Conservation (phyloP, 441 rosid species). For the Croton setiger region DNA sequence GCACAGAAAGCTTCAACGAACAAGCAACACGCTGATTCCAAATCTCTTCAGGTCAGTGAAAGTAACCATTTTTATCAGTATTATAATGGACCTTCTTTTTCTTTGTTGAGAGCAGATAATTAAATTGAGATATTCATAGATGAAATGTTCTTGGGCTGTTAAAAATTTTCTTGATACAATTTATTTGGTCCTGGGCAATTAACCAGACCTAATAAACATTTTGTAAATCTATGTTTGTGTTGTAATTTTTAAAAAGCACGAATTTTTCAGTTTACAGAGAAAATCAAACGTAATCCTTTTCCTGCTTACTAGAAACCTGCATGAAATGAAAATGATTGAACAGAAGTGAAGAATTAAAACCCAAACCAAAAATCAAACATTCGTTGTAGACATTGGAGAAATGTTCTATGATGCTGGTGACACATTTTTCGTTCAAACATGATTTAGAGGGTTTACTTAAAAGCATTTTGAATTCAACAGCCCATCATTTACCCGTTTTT, state of each 20-base stretch:
- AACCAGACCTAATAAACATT: conserved; percentile 3
- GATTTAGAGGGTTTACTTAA: too few relatives aligned
- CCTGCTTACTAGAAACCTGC: neutral
- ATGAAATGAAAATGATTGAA: neutral
- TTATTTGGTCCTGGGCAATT: conserved; percentile 6
- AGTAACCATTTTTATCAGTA: conserved; percentile 17
- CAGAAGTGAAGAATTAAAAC: neutral
- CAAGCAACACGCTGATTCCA: conserved; percentile 17
- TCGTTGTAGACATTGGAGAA: neutral
- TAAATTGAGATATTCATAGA: conserved; percentile 11
- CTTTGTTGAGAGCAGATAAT: conserved; percentile 23
- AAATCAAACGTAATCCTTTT: neutral
- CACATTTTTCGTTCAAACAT: neutral
- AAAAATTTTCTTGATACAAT: neutral
- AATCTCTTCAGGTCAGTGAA: conserved; percentile 25
- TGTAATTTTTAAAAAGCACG: neutral
- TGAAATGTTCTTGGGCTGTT: conserved; percentile 6
- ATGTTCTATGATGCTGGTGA: neutral
- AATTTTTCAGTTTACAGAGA: neutral
- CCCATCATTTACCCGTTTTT: too few relatives aligned
- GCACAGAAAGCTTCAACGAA: conserved; percentile 31
- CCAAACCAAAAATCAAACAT: neutral
- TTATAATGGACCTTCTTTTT: conserved; percentile 8
- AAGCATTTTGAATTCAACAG: too few relatives aligned
- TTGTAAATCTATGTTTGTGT: conserved; percentile 15